Percentiles rank a stretch among this genome's conserved stretches.
Conservation (phyloP, 169 alveolate species). For the Ichthyophthirius multifiliis region DNA sequence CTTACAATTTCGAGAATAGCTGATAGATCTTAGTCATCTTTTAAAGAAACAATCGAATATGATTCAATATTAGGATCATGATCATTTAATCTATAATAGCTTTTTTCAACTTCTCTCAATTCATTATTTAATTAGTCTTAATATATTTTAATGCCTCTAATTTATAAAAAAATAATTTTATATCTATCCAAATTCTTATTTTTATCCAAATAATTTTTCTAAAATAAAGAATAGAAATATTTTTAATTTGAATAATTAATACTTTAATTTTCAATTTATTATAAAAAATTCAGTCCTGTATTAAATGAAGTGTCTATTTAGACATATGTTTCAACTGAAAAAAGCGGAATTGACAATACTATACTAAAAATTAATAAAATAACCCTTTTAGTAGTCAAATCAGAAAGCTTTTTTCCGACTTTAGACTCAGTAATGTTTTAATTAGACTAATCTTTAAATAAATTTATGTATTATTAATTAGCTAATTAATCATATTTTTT, state of each 20-base stretch:
- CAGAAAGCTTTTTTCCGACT: constrained; percentile 84
- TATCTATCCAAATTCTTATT: neutral
- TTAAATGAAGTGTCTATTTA: constrained; percentile 50
- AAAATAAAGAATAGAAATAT: neutral
- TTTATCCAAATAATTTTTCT: neutral
- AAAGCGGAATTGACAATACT: constrained; percentile 64
- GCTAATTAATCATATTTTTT: too few relatives aligned
- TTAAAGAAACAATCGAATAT: neutral
- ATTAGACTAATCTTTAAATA: too few relatives aligned
- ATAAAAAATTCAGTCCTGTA: constrained; percentile 41
- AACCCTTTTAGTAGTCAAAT: constrained; percentile 82
- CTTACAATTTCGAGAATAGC: neutral
- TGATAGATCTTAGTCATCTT: neutral
- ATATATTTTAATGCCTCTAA: neutral
- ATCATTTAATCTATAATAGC: neutral
- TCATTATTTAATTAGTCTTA: neutral
- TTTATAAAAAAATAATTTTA: neutral
- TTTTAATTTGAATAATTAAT: neutral
- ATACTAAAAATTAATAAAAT: constrained; percentile 70
- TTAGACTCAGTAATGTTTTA: too few relatives aligned
- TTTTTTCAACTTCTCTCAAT: neutral
- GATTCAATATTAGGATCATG: neutral
- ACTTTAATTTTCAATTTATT: neutral
- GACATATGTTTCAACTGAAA: constrained; percentile 50
- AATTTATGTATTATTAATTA: too few relatives aligned